Evolutionary conservation across 768 basidiomycete genomes (phyloP).

Genomic region (Kwoniella sp.): DNA sequence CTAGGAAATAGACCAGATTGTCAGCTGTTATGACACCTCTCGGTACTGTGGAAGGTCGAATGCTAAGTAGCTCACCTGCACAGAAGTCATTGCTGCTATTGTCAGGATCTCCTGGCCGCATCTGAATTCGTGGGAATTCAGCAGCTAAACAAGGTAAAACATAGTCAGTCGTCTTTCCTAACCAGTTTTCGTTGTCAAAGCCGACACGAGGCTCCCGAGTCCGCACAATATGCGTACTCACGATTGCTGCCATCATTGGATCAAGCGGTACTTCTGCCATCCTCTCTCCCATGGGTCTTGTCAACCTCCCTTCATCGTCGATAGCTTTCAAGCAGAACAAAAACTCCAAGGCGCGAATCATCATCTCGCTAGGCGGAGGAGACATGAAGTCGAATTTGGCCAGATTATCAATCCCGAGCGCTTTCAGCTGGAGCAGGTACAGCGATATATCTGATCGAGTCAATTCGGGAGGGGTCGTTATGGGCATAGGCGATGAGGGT

Average conservation of each 20-base stretch:
- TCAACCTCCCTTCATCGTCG: slow-evolving; percentile 70
- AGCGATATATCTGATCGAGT: slow-evolving; percentile 87
- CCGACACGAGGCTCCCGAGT: too few relatives aligned
- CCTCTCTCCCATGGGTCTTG: slow-evolving; percentile 76
- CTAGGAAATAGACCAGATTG: slow-evolving; percentile 57
- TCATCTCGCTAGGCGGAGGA: slow-evolving; percentile 79
- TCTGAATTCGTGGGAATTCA: slow-evolving; percentile 77
- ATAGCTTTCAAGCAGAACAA: slow-evolving; percentile 80
- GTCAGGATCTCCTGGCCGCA: slow-evolving; percentile 96
- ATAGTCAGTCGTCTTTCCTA: not conserved
- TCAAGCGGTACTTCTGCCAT: slow-evolving; percentile 95
- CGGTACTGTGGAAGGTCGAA: not conserved
- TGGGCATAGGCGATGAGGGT: slow-evolving; percentile 60
- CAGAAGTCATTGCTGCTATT: slow-evolving; percentile 91
- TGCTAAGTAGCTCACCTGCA: slow-evolving; percentile 66
- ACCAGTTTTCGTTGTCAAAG: not conserved
- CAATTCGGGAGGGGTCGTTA: slow-evolving; percentile 83
- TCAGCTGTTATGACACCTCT: not conserved
- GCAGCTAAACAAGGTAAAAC: slow-evolving; percentile 66
- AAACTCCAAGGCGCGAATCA: slow-evolving; percentile 82
- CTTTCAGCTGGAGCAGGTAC: slow-evolving; percentile 89
- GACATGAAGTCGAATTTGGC: slow-evolving; percentile 93
- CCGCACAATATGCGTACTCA: too few relatives aligned
- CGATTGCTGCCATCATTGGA: slow-evolving; percentile 90
- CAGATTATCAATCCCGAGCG: slow-evolving; percentile 89